Base-by-base conservation (phyloP, 768 basidiomycete genomes). In the Leucogyrophana mollusca region DNA sequence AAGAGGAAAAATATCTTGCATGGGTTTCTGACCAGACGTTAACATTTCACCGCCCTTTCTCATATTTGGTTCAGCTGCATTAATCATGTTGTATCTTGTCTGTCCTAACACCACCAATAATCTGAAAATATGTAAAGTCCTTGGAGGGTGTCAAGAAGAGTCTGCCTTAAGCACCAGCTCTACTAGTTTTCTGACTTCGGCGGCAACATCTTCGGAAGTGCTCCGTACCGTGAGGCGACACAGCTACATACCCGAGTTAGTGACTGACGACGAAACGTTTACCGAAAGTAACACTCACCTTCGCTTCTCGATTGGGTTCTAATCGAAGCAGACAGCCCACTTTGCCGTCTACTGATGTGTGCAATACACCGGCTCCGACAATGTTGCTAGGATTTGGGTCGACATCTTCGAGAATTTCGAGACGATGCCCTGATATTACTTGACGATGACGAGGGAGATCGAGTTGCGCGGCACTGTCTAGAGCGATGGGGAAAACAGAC, bases 271-370 rank as follows among this genome's bases (percentile, higher is more conserved):
- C 13, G 21, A 22, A 16, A 18, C 32, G 36, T 30, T 34, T 16
- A 47, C n/a, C 21, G 45, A 27, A 49, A 10, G 7, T 34, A 17
- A 4, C 51, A 49, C 77, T 41, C 59, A 92, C 93, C 79, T 96
- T 95, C 21, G 95, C 96, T 49, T 96, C 94, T 43, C 82, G 79
- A 69, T 97, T 99, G 2, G 96, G 96, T 66, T 99, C 96, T 22
- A 97, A 65, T 45, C 96, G 79, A 53, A 97, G 67, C 51, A 99
- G 72, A 61, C 96, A 98, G 5, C 96, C 96, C 40, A 98, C 91
- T 68, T 98, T 98, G 25, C 95, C 95, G 3, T 87, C 87, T 4
- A 72, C 65, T n/a, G 87, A 85, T 72, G 85, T 95, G 63, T 98
- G 93, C 41, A 99, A 70, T 24, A 99, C 90, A n/a, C 89, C 94